A percentile compares a stretch with the other conserved stretches of the same genome.
phyloP scores from a whole-genome alignment of 306 rosid genomes.

The Vigna nakashimae region DNA sequence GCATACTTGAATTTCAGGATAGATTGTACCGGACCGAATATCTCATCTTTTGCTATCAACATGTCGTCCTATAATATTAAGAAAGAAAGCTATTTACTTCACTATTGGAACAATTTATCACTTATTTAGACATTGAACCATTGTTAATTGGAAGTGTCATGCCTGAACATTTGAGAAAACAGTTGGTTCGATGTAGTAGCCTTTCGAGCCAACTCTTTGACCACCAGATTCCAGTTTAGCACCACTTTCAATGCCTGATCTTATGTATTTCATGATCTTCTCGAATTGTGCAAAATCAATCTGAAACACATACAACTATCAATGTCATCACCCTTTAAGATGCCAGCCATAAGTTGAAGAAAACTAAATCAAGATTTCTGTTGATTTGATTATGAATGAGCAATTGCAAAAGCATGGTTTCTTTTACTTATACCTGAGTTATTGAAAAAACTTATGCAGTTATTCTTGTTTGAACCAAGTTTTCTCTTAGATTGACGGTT shows the following conservation, averaged over 20 bases:
- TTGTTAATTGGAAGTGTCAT: conserved; percentile 27
- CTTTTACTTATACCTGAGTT: not conserved
- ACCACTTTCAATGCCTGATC: conserved; percentile 67
- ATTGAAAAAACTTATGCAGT: not conserved
- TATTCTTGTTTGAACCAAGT: not conserved
- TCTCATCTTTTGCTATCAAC: conserved; percentile 84
- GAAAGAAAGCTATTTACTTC: conserved; percentile 22
- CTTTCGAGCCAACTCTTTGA: conserved; percentile 74
- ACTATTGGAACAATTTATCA: not conserved
- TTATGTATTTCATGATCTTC: conserved; percentile 72
- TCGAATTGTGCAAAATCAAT: conserved; percentile 64
- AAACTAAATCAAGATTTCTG: not conserved
- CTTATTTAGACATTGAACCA: conserved; percentile 13
- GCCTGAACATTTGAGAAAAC: conserved; percentile 84
- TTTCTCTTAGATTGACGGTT: not conserved
- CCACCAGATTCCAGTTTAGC: conserved; percentile 87
- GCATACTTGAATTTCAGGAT: conserved; percentile 75
- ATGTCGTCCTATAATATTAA: conserved; percentile 64
- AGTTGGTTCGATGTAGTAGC: conserved; percentile 78
- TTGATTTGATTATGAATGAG: not conserved
- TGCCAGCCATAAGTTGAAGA: not conserved
- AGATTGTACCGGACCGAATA: conserved; percentile 78
- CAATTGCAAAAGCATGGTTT: not conserved
- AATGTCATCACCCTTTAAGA: not conserved
- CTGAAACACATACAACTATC: conserved; percentile 43